These are phyloP conservation scores for Fusarium fujikuroi DNA, from an alignment of 2,329 filamentous ascomycete species.

Conservation along the genomic window DNA sequence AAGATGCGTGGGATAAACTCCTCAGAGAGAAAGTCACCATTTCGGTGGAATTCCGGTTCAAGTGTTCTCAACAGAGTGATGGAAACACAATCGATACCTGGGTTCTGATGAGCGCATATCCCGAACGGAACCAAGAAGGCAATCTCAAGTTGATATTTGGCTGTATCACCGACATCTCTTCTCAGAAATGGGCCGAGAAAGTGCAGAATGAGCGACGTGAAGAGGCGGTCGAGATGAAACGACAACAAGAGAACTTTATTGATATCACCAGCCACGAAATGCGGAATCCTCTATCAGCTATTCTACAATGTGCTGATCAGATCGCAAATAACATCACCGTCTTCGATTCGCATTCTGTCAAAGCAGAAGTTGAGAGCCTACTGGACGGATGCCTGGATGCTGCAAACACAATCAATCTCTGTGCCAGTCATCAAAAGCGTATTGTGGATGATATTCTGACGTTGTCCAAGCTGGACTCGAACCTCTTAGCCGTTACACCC, in stretches of 20 bases:
- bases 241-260: conserved; percentile 77
- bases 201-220: conserved; percentile 81
- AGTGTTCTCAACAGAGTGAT: conserved; percentile 70
- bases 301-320: conserved; percentile 81
- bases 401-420: conserved; percentile 83
- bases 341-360: conserved; percentile 51
- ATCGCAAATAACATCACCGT: conserved; percentile 65
- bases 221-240: conserved; percentile 83
- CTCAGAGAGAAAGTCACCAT: conserved; percentile 70
- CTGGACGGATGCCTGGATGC: conserved; percentile 73
- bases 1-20: conserved; percentile 70
- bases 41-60: conserved; percentile 80
- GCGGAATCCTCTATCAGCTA: conserved; percentile 79
- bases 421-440: conserved; percentile 80
- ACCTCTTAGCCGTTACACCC: conserved; percentile 75
- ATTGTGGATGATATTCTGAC: conserved; percentile 76
- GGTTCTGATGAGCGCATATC: conserved; percentile 81
- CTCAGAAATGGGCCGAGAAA: conserved; percentile 86
- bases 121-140: conserved; percentile 73
- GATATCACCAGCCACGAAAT: conserved; percentile 81
- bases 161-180: conserved; percentile 85
- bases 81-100: conserved; percentile 74
- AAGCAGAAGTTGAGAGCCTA: conserved; percentile 59
- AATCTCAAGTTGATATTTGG: conserved; percentile 80
- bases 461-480: conserved; percentile 76